Evolutionary conservation across 495 filamentous ascomycete genomes (phyloP).

Genomic region (Pseudoneurospora amorphoporcata): DNA sequence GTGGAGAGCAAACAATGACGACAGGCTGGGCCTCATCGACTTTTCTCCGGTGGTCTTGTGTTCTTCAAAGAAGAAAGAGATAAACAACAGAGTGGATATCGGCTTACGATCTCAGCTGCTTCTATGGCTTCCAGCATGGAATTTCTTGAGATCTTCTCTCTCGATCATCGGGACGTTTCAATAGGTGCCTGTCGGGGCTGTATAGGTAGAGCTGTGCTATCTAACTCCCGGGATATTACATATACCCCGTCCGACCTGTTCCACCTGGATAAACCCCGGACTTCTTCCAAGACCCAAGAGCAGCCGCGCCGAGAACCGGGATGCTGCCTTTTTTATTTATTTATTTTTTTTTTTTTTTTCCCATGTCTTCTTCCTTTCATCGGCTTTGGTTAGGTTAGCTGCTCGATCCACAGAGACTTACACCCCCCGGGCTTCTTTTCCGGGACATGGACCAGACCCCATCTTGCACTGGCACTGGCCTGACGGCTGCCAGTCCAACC

Average conservation of each 20-base stretch:
- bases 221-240: background rate
- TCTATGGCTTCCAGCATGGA: background rate
- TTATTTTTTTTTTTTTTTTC: too few species aligned
- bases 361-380: background rate
- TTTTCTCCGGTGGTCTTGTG: background rate
- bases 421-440: background rate
- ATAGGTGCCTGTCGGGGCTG: background rate
- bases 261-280: background rate
- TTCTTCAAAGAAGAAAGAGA: background rate
- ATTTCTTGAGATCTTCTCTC: background rate
- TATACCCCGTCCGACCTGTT: background rate
- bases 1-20: background rate
- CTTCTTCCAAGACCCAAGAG: background rate
- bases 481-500: background rate
- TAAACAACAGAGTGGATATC: background rate
- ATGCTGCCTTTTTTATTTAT: too few species aligned
- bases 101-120: background rate
- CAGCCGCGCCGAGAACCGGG: background rate
- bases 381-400: background rate
- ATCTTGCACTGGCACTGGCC: background rate
- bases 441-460: background rate
- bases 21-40: background rate
- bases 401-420: background rate
- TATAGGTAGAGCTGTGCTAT: background rate
- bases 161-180: background rate